Conservation (phyloP, 2,329 filamentous ascomycete genomes). For the Fusarium protoensiforme region DNA sequence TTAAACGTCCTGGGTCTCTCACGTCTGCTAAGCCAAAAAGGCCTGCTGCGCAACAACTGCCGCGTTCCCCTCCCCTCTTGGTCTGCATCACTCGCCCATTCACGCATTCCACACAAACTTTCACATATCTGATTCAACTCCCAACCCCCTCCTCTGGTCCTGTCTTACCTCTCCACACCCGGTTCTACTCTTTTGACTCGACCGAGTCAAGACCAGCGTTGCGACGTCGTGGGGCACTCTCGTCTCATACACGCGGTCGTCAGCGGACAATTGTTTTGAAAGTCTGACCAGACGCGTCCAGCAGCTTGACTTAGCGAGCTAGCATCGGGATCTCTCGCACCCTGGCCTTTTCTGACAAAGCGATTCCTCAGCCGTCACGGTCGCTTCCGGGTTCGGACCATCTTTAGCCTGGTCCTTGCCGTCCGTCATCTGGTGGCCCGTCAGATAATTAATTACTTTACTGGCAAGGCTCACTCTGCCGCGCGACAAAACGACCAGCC, state of each 20-base stretch:
- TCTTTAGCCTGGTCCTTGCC: slow-evolving; percentile 5
- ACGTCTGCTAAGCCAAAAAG: slow-evolving; percentile 15
- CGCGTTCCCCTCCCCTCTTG: slow-evolving; percentile 4
- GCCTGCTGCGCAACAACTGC: slow-evolving; percentile 11
- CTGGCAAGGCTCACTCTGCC: slow-evolving; percentile 26
- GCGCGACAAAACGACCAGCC: slow-evolving; percentile 37
- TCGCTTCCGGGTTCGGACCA: slow-evolving; percentile 9
- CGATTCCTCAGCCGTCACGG: not conserved
- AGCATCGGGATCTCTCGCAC: not conserved
- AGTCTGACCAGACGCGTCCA: slow-evolving; percentile 16
- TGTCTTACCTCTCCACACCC: not conserved
- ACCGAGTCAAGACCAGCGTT: slow-evolving; percentile 4
- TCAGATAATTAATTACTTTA: slow-evolving; percentile 5
- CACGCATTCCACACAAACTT: slow-evolving; percentile 1
- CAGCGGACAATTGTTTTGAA: slow-evolving; percentile 1
- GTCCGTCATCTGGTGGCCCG: slow-evolving; percentile 4
- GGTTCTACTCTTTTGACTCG: slow-evolving; percentile 2
- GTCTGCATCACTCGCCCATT: not conserved
- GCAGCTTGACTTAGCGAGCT: not conserved
- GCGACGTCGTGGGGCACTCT: not conserved
- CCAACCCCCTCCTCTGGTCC: not conserved
- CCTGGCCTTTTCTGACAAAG: slow-evolving; percentile 1
- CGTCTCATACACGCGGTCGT: slow-evolving; percentile 8
- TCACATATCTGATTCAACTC: not conserved
- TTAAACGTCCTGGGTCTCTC: not conserved